Evolutionary conservation across 805 yeast species (phyloP).

Genomic region (Suhomyces canberraensis): DNA sequence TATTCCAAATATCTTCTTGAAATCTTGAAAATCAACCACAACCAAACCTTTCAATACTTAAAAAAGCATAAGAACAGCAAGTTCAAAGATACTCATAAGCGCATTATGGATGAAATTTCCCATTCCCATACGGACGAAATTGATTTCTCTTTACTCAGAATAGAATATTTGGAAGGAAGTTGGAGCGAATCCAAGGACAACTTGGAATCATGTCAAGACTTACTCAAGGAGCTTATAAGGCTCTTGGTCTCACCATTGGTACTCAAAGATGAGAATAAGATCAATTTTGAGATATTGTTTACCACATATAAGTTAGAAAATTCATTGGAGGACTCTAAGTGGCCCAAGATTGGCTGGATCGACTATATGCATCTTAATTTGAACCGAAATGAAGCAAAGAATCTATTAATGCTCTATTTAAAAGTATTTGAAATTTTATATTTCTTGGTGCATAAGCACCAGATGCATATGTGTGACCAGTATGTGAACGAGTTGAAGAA

Average conservation of each 20-base stretch:
- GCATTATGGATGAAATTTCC: constrained; percentile 29
- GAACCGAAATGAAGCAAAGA: constrained; percentile 25
- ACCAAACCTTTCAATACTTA: constrained; percentile 29
- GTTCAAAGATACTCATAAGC: constrained; percentile 25
- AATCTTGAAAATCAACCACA: constrained; percentile 26
- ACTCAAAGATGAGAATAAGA: constrained; percentile 14
- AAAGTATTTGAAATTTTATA: constrained; percentile 33
- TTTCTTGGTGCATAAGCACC: neutral
- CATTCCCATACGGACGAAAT: constrained; percentile 16
- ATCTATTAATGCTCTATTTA: constrained; percentile 26
- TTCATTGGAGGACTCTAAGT: constrained; percentile 21
- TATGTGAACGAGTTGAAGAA: neutral
- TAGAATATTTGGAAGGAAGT: constrained; percentile 34
- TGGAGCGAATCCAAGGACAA: constrained; percentile 17
- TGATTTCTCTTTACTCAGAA: constrained; percentile 26
- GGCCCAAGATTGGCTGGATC: constrained; percentile 41
- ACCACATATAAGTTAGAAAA: constrained; percentile 30
- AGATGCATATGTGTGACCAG: neutral
- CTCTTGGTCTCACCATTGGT: constrained; percentile 12
- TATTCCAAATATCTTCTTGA: constrained; percentile 33
- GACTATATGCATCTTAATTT: constrained; percentile 29
- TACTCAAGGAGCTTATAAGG: constrained; percentile 23
- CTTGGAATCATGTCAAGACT: constrained; percentile 17
- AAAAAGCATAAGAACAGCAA: constrained; percentile 24
- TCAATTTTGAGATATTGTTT: constrained; percentile 25